phyloP scores from a whole-genome alignment of 2,329 filamentous ascomycete genomes.

The Chaetomiaceae sp. region DNA sequence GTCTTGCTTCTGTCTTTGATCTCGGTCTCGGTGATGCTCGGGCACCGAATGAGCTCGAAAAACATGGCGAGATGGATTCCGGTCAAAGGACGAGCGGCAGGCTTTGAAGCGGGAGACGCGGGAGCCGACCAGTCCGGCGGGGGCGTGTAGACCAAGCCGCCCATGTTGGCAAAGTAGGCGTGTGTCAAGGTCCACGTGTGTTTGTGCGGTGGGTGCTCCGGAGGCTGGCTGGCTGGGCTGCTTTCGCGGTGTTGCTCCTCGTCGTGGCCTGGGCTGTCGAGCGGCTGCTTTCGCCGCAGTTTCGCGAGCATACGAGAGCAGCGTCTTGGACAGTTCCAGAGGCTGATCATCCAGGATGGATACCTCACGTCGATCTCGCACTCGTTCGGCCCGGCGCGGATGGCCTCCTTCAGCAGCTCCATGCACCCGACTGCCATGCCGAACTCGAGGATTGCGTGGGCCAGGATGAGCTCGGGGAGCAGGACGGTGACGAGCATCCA shows the following conservation, averaged over 20 bases:
- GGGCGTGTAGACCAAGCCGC: background rate
- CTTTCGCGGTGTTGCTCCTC: too few species aligned
- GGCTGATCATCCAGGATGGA: background rate
- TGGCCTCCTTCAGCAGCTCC: background rate
- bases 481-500: conserved; percentile 4
- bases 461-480: conserved; percentile 1
- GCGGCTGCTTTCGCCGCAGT: too few species aligned
- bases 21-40: background rate
- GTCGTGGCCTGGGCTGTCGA: too few species aligned
- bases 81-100: background rate
- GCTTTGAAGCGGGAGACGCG: background rate
- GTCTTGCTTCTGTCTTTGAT: background rate
- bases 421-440: background rate
- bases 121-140: background rate
- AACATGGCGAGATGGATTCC: background rate
- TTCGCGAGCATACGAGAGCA: background rate
- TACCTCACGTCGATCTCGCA: background rate
- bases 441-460: background rate
- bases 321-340: background rate
- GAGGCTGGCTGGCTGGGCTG: too few species aligned
- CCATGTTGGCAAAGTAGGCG: background rate
- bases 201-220: too few species aligned
- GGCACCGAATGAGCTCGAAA: background rate
- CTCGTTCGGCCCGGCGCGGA: background rate
- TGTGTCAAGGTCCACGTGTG: background rate